phyloP scores from a whole-genome alignment of 768 basidiomycete species.

The Phanerodontia chrysosporium region DNA sequence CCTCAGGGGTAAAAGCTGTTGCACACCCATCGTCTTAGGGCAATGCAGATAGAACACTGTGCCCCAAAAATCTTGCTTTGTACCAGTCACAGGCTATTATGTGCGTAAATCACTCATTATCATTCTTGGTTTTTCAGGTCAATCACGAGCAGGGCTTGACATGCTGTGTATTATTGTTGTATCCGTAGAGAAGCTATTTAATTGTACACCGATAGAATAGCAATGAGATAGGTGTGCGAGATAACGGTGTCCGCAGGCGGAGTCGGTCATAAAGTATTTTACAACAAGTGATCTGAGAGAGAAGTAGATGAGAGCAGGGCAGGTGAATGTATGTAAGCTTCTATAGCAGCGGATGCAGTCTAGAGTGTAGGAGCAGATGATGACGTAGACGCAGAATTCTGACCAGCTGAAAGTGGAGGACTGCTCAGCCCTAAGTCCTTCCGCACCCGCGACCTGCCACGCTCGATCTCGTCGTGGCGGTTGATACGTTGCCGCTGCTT shows the following conservation, averaged over 20 bases:
- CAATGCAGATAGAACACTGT: no score
- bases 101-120: background rate
- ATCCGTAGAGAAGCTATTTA: conserved; percentile 4
- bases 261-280: background rate
- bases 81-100: no score
- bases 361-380: background rate
- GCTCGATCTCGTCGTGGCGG: conserved; percentile 24
- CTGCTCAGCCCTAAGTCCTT: conserved; percentile 27
- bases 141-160: background rate
- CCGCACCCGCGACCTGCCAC: conserved; percentile 31
- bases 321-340: background rate
- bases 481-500: conserved; percentile 14
- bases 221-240: background rate
- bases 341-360: background rate
- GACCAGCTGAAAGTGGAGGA: background rate
- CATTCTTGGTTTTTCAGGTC: background rate
- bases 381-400: background rate
- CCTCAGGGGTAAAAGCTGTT: background rate
- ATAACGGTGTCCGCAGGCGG: background rate
- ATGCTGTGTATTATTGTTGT: background rate
- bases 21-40: background rate
- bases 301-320: background rate
- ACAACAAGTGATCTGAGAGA: background rate
- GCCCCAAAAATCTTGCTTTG: background rate
- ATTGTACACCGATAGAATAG: conserved; percentile 4